These are phyloP conservation scores for Termitomyces eurrhizus DNA, from an alignment of 768 basidiomycete genomes.

Conservation along the genomic window DNA sequence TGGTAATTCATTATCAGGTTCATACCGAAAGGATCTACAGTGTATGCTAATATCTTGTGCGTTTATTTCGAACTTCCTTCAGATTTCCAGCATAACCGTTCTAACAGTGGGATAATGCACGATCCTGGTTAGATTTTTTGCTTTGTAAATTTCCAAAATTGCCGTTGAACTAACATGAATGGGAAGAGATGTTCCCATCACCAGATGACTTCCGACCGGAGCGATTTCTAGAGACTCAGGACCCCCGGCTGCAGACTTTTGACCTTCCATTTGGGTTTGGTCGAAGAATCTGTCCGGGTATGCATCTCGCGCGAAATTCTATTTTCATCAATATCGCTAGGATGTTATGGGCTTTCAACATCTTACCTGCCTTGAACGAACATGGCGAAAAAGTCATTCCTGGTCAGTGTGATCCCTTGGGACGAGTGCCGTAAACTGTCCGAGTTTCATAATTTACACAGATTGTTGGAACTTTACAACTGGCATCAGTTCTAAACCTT, in stretches of 20 bases:
- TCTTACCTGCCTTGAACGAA: conserved; percentile 16
- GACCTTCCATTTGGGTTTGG: conserved; percentile 39
- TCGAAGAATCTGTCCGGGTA: conserved; percentile 33
- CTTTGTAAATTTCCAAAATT: background rate
- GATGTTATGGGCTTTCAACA: conserved; percentile 33
- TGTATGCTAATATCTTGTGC: conserved; percentile 33
- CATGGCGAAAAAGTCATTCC: conserved; percentile 8
- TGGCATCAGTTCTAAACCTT: conserved; percentile 31
- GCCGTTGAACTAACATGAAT: background rate
- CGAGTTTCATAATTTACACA: background rate
- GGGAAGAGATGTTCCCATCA: conserved; percentile 24
- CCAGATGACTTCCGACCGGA: conserved; percentile 36
- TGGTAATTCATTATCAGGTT: conserved; percentile 11
- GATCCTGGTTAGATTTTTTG: conserved; percentile 21
- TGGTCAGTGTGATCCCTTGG: background rate
- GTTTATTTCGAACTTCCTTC: conserved; percentile 3
- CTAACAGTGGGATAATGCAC: conserved; percentile 28
- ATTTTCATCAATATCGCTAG: conserved; percentile 32
- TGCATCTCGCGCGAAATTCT: conserved; percentile 31
- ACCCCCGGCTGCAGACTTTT: conserved; percentile 27
- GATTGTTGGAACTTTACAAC: conserved; percentile 20
- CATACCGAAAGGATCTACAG: conserved; percentile 34
- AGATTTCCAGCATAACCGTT: background rate
- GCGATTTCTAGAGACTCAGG: conserved; percentile 31
- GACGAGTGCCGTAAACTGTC: too few species aligned